phyloP scores from a whole-genome alignment of 2,329 filamentous ascomycete species.

The Clarireedia monteithiana region DNA sequence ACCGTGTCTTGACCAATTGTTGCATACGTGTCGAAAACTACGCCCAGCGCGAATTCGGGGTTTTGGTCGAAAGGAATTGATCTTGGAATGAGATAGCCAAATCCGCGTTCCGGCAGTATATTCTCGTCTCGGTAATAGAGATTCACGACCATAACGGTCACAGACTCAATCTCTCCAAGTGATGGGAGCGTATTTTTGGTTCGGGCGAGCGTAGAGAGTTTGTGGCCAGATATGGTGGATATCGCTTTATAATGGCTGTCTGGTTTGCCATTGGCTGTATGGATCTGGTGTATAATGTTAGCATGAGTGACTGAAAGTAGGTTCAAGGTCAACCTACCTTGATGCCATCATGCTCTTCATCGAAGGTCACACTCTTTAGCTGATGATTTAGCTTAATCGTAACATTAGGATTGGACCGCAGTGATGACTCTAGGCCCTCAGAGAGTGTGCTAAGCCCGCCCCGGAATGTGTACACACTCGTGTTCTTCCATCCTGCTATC shows the following conservation, averaged over 20 bases:
- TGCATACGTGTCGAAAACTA: slow-evolving; percentile 71
- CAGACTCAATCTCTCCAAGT: slow-evolving; percentile 50
- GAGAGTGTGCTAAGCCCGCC: slow-evolving; percentile 57
- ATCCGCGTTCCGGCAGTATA: slow-evolving; percentile 60
- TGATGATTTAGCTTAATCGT: slow-evolving; percentile 43
- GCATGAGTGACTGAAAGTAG: neutral
- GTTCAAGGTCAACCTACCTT: slow-evolving; percentile 32
- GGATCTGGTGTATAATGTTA: slow-evolving; percentile 24
- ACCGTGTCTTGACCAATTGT: slow-evolving; percentile 44
- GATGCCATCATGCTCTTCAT: slow-evolving; percentile 32
- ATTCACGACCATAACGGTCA: slow-evolving; percentile 88
- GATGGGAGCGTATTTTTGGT: slow-evolving; percentile 33
- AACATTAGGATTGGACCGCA: slow-evolving; percentile 50
- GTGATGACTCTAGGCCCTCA: slow-evolving; percentile 41
- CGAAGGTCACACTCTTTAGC: slow-evolving; percentile 40
- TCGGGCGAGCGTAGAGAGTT: slow-evolving; percentile 17
- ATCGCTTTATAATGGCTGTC: slow-evolving; percentile 49
- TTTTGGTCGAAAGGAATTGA: slow-evolving; percentile 64
- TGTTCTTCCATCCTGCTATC: slow-evolving; percentile 17
- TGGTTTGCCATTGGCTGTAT: slow-evolving; percentile 17
- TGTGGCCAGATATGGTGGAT: slow-evolving; percentile 44
- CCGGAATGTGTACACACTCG: slow-evolving; percentile 38
- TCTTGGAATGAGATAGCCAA: slow-evolving; percentile 86
- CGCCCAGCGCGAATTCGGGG: slow-evolving; percentile 76
- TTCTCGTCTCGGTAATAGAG: slow-evolving; percentile 66